Evolutionary conservation across 148 eudicot genomes (phyloP), one percentile per base, ranked within the genome.

Genomic region (Camellia lanceoleosa): DNA sequence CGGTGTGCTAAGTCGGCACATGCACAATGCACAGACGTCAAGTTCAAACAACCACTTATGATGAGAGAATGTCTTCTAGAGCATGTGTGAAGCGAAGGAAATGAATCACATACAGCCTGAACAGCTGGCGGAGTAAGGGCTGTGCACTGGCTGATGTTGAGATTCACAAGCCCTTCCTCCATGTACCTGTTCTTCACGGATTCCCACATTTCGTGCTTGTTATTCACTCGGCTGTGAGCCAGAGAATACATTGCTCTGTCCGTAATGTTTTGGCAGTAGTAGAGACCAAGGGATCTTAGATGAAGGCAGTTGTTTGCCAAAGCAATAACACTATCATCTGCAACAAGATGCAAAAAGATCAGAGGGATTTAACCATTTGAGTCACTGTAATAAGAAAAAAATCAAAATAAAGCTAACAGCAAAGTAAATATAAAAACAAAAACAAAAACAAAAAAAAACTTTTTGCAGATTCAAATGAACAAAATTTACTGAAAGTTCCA

Each of bases 61-160:
- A 93, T 95, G 71, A 95, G 97, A 4, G 97, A 95, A 83, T 95
- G 99, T 10, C 97, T 87, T 16, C 88, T 98, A 0, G 94, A 89
- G 77, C 99, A 95, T 0, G 99, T 95, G 82, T 95, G 99, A 58
- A 95, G 98, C 4, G 91, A 87, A 0, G 99, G 99, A 75, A 90
- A 96, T 1, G 95, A 91, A 79, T 96, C 95, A 12, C 99, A 95
- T 6, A 95, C 78, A 0, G 97, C 95, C 79, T 95, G 99, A 63
- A 95, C 99, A 12, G 99, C 99, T 1, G 93, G 95, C 3, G 99
- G 98, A 1, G 99, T 95, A 16, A 95, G 88, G 64, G 99, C 99
- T 1, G 98, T 95, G 89, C 99, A 95, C 83, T 95, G 99, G 82
- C 99, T 95, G 75, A 95, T 93, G 86, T 95, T 93, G 44, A 95